Conservation (phyloP, 2,329 filamentous ascomycete species). For the Cryphonectria parasitica region DNA sequence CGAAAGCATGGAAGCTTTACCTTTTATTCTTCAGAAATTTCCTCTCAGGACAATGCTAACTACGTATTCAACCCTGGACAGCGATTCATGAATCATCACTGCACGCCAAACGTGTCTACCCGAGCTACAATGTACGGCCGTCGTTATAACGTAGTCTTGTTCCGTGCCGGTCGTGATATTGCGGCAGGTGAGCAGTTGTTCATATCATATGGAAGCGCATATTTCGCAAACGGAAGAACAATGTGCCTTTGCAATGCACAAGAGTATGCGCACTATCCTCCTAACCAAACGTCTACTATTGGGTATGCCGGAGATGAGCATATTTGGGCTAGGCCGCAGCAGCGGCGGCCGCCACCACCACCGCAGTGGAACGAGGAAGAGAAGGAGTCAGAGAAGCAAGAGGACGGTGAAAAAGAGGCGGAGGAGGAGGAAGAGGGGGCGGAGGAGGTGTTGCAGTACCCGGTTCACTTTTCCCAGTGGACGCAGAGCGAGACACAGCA, state of each 20-base stretch:
- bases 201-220: background rate
- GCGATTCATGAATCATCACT: constrained; percentile 6
- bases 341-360: background rate
- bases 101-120: background rate
- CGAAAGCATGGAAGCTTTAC: background rate
- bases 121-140: background rate
- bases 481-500: background rate
- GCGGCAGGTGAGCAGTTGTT: background rate
- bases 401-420: background rate
- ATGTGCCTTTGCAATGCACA: background rate
- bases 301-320: background rate
- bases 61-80: background rate
- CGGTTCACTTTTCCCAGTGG: background rate
- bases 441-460: background rate
- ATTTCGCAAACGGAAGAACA: background rate
- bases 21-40: too few relatives aligned
- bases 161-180: background rate
- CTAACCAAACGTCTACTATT: too few relatives aligned
- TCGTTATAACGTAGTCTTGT: background rate
- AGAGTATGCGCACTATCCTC: background rate
- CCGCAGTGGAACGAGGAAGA: background rate
- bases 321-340: background rate
- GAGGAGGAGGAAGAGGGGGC: background rate
- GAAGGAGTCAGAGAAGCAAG: background rate
- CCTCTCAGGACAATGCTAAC: background rate